Conservation (phyloP, 148 eudicot genomes). For the Cornus florida region DNA sequence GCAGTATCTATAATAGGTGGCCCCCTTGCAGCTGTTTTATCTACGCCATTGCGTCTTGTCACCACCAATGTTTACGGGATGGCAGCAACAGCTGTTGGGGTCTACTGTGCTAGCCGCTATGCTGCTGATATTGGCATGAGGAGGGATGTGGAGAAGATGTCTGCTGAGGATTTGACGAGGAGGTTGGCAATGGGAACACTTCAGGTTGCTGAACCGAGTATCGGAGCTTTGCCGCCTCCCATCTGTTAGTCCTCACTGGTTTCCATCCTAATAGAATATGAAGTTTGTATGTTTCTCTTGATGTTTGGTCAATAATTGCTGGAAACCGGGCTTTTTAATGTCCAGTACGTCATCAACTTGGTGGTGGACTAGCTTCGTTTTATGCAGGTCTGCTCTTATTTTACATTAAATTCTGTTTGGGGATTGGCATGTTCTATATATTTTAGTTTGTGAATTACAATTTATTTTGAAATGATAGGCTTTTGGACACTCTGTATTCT, state of each 20-base stretch:
- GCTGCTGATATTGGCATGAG: conserved; percentile 87
- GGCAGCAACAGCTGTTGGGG: conserved; percentile 66
- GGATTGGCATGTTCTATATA: neutral
- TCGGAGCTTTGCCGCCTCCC: conserved; percentile 19
- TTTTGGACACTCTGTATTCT: too few relatives aligned
- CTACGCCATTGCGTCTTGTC: conserved; percentile 55
- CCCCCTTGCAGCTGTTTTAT: conserved; percentile 67
- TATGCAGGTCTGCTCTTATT: neutral
- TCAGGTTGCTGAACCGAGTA: conserved; percentile 36
- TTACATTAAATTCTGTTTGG: neutral
- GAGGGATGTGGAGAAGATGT: conserved; percentile 65
- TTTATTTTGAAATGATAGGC: too few relatives aligned
- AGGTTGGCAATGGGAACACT: conserved; percentile 50
- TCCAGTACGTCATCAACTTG: neutral
- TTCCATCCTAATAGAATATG: neutral
- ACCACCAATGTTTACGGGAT: conserved; percentile 64
- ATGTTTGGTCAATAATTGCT: neutral
- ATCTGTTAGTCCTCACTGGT: neutral
- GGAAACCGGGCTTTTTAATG: neutral
- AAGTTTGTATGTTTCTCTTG: neutral
- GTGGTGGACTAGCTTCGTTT: neutral
- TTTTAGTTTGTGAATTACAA: too few relatives aligned
- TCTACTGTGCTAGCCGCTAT: conserved; percentile 68
- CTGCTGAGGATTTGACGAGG: conserved; percentile 55
- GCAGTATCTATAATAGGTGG: conserved; percentile 72